phyloP scores from a whole-genome alignment of 2,329 filamentous ascomycete genomes.

The Xylariaceae sp. region DNA sequence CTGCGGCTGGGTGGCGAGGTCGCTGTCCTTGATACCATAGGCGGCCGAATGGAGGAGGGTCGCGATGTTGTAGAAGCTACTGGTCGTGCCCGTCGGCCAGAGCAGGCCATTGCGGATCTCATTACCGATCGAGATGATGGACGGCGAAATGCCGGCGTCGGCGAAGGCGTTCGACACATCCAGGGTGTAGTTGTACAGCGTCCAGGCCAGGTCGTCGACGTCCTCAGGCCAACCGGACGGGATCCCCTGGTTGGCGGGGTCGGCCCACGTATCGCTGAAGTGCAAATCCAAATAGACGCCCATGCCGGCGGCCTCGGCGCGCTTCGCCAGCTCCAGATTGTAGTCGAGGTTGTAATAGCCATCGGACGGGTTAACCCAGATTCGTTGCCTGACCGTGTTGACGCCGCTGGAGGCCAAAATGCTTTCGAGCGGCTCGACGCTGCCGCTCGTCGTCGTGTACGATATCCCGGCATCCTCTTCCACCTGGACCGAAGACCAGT shows the following conservation, averaged over 20 bases:
- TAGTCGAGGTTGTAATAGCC: constrained; percentile 67
- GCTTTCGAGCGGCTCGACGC: constrained; percentile 53
- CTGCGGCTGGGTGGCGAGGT: constrained; percentile 52
- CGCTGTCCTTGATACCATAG: constrained; percentile 61
- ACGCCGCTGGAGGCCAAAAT: constrained; percentile 60
- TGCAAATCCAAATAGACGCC: constrained; percentile 61
- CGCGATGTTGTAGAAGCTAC: constrained; percentile 57
- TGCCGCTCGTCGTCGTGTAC: constrained; percentile 56
- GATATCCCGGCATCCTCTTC: constrained; percentile 58
- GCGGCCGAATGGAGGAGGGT: constrained; percentile 60
- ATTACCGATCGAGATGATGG: constrained; percentile 68
- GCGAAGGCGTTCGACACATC: constrained; percentile 59
- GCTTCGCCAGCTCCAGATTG: constrained; percentile 63
- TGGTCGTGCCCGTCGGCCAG: constrained; percentile 58
- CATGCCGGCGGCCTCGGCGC: constrained; percentile 60
- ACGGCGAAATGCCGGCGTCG: constrained; percentile 48
- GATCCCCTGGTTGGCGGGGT: constrained; percentile 58
- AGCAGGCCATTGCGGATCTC: constrained; percentile 66
- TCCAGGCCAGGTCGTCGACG: constrained; percentile 55
- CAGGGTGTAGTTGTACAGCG: constrained; percentile 66
- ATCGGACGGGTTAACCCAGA: constrained; percentile 66
- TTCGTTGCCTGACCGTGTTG: constrained; percentile 65
- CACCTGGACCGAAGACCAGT: constrained; percentile 65
- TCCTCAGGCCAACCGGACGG: constrained; percentile 61
- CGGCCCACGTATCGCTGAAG: constrained; percentile 68